Evolutionary conservation across 202 grass and related monocot genomes (phyloP), one percentile per base, ranked within the genome.

Genomic region (Zizania palustris): DNA sequence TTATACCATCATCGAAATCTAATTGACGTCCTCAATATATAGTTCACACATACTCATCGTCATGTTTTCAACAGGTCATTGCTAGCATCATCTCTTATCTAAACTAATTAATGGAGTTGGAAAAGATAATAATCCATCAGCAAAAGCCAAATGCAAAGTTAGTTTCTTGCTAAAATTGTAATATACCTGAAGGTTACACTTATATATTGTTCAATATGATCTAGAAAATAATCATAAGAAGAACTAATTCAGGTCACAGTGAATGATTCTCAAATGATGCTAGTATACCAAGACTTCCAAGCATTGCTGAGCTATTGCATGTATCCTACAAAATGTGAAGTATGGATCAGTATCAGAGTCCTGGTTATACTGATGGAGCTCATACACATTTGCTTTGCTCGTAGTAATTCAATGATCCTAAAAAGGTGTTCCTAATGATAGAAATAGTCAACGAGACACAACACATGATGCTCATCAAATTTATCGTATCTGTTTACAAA

Each of bases 361-460:
- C 42, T 88, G 85, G 44, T 96, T 99, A 66, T 93, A 99, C 87
- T 96, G 96, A 48, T 99, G 96, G 87, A 99, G 96, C 73, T 96
- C 92, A 41, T 99, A 96, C 11, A 99, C 67, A 83, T 99, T 99
- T 68, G 92, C 87, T 99, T 99, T 68, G 92, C 87, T 75, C 84
- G 85, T 50, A 99, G 45, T 75, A 99, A 75, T 78, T 99, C 96
- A 43, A 92, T 99, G 69, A 99, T 92, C 73, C 96, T 96, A 74
- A 99, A 99, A 80, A 99, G 89, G 67, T 99, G 92, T 90, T 99
- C 96, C 96, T 99, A 89, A 85, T 90, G 85, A 67, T 99, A 99
- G 64, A 99, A 99, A 79, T 96, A 96, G 67, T 96, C 96, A 89
- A 89, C 96, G 72, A 99, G 85, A 38, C 96, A 92, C 54, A 99